Percentiles rank a stretch among this genome's conserved stretches.
Conservation (phyloP, 108 stramenopile species). For the Aurantiochytrium sp. region DNA sequence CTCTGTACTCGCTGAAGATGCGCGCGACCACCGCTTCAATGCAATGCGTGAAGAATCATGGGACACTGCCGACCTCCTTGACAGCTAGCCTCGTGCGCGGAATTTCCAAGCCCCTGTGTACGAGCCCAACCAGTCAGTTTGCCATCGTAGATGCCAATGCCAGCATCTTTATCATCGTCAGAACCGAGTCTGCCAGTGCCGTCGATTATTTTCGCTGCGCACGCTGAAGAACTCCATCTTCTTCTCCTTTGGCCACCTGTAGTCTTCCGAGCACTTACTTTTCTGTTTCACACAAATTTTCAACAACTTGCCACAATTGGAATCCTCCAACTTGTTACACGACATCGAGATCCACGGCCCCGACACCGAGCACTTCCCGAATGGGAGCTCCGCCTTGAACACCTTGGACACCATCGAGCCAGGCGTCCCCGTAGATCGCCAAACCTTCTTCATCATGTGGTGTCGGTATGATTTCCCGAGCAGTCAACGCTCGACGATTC, state of each 20-base stretch:
- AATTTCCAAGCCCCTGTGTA: not conserved
- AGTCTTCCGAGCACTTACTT: too few species aligned
- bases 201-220: too few species aligned
- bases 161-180: too few species aligned
- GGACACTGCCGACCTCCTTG: not conserved
- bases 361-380: not conserved
- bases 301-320: too few species aligned
- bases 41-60: not conserved
- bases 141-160: too few species aligned
- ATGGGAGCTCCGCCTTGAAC: not conserved
- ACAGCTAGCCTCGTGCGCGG: not conserved
- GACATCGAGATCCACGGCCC: not conserved
- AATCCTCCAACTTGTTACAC: too few species aligned
- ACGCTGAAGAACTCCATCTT: too few species aligned
- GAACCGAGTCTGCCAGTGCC: too few species aligned
- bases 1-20: not conserved
- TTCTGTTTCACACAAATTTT: too few species aligned
- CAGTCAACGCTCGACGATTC: not conserved
- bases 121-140: too few species aligned
- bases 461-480: not conserved
- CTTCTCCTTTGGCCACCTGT: too few species aligned
- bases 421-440: not conserved
- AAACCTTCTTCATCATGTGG: not conserved
- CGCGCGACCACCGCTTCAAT: not conserved
- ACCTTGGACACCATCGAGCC: not conserved